A percentile compares a stretch with the other conserved stretches of the same genome.
These are phyloP conservation scores for Trichoderma asperelloides DNA, from an alignment of 495 filamentous ascomycete species.

Conservation along the genomic window DNA sequence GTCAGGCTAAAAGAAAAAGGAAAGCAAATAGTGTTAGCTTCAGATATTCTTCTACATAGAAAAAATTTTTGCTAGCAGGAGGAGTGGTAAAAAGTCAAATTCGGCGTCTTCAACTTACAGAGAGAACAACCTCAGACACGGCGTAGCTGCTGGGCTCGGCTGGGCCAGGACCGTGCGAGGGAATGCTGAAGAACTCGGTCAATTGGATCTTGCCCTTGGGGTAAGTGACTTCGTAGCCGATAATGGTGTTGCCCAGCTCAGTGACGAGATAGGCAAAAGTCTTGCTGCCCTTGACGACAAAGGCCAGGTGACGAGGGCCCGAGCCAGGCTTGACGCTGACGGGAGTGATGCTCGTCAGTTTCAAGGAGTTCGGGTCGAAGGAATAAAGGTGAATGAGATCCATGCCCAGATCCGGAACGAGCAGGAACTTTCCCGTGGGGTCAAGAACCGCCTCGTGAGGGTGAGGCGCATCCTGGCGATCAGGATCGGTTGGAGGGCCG, in stretches of 20 bases:
- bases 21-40: background rate
- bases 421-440: slow-evolving; percentile 53
- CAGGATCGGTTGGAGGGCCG: slow-evolving; percentile 37
- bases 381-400: slow-evolving; percentile 59
- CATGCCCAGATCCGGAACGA: slow-evolving; percentile 63
- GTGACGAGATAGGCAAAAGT: slow-evolving; percentile 54
- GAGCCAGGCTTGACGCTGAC: slow-evolving; percentile 36
- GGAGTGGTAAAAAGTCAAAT: background rate
- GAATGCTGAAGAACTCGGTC: slow-evolving; percentile 29
- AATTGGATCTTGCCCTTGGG: slow-evolving; percentile 37
- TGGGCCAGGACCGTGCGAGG: slow-evolving; percentile 34
- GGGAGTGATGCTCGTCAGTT: slow-evolving; percentile 24
- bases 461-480: slow-evolving; percentile 56
- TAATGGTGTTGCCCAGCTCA: slow-evolving; percentile 53
- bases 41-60: no score
- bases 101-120: slow-evolving; percentile 33
- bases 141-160: slow-evolving; percentile 29
- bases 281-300: slow-evolving; percentile 37
- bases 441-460: slow-evolving; percentile 65
- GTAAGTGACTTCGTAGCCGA: slow-evolving; percentile 51
- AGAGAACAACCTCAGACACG: slow-evolving; percentile 51
- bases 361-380: slow-evolving; percentile 35
- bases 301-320: slow-evolving; percentile 62
- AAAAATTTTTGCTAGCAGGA: no score
- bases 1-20: slow-evolving; percentile 49